Conservation (phyloP, 768 basidiomycete genomes). For the Gloeopeniophorella convolvens region DNA sequence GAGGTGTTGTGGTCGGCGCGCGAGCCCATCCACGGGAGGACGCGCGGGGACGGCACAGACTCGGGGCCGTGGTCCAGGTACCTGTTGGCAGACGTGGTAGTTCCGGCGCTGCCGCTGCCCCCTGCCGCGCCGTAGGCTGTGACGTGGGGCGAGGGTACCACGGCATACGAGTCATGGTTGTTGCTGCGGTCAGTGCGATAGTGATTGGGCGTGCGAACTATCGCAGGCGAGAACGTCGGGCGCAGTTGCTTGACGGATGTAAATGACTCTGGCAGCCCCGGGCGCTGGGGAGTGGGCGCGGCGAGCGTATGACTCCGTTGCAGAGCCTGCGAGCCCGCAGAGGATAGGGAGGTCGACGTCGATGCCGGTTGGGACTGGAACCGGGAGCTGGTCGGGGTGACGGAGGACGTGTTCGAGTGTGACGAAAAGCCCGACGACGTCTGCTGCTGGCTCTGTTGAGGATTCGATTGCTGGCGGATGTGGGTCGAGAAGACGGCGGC, state of each 20-base stretch:
- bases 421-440: background rate
- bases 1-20: conserved; percentile 7
- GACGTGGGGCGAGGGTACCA: conserved; percentile 20
- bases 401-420: too few species aligned
- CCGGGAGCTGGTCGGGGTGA: background rate
- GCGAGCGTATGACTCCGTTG: conserved; percentile 16
- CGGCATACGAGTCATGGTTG: conserved; percentile 9
- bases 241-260: conserved; percentile 48
- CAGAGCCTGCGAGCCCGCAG: background rate
- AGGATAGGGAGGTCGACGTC: conserved; percentile 1
- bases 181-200: too few species aligned
- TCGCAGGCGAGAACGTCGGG: conserved; percentile 61
- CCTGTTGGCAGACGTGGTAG: conserved; percentile 6
- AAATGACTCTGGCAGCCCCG: conserved; percentile 35
- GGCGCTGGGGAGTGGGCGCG: conserved; percentile 21
- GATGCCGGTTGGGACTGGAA: background rate
- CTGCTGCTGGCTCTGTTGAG: conserved; percentile 14
- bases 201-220: conserved; percentile 63
- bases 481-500: conserved; percentile 17
- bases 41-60: conserved; percentile 10
- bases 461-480: conserved; percentile 15
- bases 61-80: background rate
- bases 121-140: background rate
- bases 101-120: background rate
- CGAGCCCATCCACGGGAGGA: conserved; percentile 5